Base-by-base conservation (phyloP, 169 alveolate genomes). In the Cryptosporidium meleagridis region DNA sequence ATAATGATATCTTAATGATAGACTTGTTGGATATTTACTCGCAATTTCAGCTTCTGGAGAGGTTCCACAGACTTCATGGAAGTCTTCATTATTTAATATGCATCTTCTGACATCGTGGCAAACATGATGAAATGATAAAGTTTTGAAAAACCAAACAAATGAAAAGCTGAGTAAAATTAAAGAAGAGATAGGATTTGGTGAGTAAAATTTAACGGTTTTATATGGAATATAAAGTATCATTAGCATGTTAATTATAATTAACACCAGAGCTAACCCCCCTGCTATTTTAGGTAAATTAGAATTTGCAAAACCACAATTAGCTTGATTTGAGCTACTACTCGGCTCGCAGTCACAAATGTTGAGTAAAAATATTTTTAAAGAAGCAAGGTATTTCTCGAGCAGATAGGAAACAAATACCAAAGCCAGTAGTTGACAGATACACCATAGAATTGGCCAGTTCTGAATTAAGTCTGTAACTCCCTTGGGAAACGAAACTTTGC, bases 51-150 rank as follows among this genome's bases (percentile, higher is more conserved):
- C 95, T 67, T 94, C 97, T 61, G 93, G 92, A 10, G 53, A 85
- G 1, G 92, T 92, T 14, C 87, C 85, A 71, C 94, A 85, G 51
- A 69, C 33, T 35, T 87, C 91, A 26, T 61, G 72, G 59, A 93
- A 95, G 59, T 86, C 84, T 35, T 91, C 92, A 33, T 89, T 85
- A n/a, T 80, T 62, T 29, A 59, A 29, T 21, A 85, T 75, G 44
- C 96, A 93, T 41, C 94, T 59, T 69, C 99, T 92, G 48, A 93
- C 93, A 69, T 97, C 98, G 73, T 92, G 96, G 87, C 98, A 96
- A 6, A 96, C 97, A 84, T 96, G 98, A 75, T 97, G 98, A 92
- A 95, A 96, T 1, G 97, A 96, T 62, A 93, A 93, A 45, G 93
- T 87, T 73, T 96, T 95, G 37, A 95, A 92, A 65, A 95, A 94